Conservation (phyloP, 257 asterid species). For the Solanum corneliomulleri region DNA sequence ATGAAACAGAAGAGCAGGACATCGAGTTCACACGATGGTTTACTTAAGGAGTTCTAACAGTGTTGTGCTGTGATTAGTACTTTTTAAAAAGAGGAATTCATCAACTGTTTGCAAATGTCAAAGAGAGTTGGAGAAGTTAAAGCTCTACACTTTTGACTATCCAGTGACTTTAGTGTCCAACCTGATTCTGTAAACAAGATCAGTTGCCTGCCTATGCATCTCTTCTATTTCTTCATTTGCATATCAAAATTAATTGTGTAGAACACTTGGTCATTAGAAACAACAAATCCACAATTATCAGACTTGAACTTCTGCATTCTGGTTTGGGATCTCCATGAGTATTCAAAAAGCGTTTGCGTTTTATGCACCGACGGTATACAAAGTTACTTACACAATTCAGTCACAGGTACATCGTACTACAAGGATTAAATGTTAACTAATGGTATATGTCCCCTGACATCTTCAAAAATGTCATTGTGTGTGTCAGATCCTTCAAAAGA, state of each 20-base stretch:
- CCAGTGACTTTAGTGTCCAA: neutral
- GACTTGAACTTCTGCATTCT: neutral
- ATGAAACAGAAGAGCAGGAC: conserved; percentile 12
- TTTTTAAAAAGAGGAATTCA: conserved; percentile 2
- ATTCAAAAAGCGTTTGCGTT: neutral
- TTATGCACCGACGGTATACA: neutral
- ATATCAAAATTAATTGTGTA: neutral
- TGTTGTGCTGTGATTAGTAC: conserved; percentile 2
- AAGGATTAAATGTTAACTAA: neutral
- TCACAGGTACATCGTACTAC: neutral
- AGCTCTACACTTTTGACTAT: neutral
- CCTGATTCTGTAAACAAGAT: neutral
- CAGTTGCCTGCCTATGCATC: neutral
- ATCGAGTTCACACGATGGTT: neutral
- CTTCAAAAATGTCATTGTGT: neutral
- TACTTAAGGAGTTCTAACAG: conserved; percentile 27
- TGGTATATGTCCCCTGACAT: neutral
- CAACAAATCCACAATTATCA: neutral
- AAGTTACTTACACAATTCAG: neutral
- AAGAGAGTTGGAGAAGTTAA: conserved; percentile 5
- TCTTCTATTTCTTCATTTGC: neutral
- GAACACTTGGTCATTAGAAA: neutral
- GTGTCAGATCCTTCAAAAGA: neutral
- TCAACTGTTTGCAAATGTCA: conserved; percentile 4
- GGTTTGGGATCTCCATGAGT: neutral